Evolutionary conservation across 2,329 filamentous ascomycete genomes (phyloP).

Genomic region (Sordariomycetes sp.): DNA sequence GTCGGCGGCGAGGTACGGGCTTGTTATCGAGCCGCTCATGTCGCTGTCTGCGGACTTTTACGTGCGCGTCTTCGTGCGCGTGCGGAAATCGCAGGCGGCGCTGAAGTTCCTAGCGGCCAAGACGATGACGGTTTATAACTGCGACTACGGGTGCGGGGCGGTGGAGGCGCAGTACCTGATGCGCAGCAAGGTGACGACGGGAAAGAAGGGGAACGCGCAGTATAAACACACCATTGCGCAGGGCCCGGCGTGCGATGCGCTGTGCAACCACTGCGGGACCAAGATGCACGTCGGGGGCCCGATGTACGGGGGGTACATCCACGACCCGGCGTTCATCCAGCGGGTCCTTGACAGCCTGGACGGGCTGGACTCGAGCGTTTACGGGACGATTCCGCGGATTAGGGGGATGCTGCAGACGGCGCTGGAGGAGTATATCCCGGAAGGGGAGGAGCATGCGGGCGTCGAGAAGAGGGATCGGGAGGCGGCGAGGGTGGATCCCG

Average conservation of each 20-base stretch:
- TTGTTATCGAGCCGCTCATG: conserved; percentile 79
- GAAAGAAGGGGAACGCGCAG: conserved; percentile 60
- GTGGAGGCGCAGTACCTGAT: conserved; percentile 76
- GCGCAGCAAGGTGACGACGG: conserved; percentile 44
- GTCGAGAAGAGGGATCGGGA: conserved; percentile 28
- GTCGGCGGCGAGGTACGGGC: conserved; percentile 71
- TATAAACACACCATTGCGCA: conserved; percentile 69
- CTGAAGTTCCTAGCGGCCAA: conserved; percentile 87
- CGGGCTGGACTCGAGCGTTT: conserved; percentile 50
- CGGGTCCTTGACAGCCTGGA: conserved; percentile 64
- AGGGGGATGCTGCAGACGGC: conserved; percentile 87
- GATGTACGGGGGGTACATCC: conserved; percentile 87
- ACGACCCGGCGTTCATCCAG: conserved; percentile 72
- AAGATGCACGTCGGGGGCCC: conserved; percentile 83
- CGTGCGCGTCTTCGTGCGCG: conserved; percentile 72
- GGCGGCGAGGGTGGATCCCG: conserved; percentile 53
- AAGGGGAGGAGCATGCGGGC: conserved; percentile 16
- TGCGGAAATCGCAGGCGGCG: conserved; percentile 65
- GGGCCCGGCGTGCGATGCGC: conserved; percentile 50
- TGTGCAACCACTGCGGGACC: conserved; percentile 72
- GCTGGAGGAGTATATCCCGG: conserved; percentile 53
- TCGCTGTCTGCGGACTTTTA: conserved; percentile 97
- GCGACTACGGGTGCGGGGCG: conserved; percentile 80
- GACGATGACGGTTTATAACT: conserved; percentile 87
- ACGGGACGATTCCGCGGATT: conserved; percentile 69